Conservation (phyloP, 441 rosid species). For the Adansonia rubrostipa region DNA sequence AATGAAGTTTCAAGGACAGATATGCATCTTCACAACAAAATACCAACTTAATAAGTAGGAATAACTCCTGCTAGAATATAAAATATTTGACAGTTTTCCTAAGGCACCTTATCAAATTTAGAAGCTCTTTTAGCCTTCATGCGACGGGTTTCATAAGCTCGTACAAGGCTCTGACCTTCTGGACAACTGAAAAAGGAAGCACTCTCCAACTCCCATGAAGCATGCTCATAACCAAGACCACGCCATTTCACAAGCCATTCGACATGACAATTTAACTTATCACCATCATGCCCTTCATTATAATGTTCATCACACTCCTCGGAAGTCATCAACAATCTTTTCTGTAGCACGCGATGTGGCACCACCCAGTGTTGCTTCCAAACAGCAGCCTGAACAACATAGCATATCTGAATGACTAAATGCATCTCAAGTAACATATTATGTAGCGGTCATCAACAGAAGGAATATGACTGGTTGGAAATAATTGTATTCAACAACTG, state of each 20-base stretch:
- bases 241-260: slow-evolving; percentile 78
- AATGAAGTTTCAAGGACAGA: neutral
- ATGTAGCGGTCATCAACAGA: neutral
- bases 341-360: slow-evolving; percentile 60
- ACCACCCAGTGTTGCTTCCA: slow-evolving; percentile 56
- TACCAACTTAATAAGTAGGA: neutral
- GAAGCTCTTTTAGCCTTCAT: slow-evolving; percentile 38
- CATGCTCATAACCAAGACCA: slow-evolving; percentile 64
- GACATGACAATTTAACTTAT: slow-evolving; percentile 30
- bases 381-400: slow-evolving; percentile 38
- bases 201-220: slow-evolving; percentile 67
- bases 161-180: slow-evolving; percentile 45
- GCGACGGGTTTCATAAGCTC: slow-evolving; percentile 46
- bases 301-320: slow-evolving; percentile 31
- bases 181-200: slow-evolving; percentile 44
- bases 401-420: slow-evolving; percentile 12
- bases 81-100: neutral
- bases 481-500: slow-evolving; percentile 17
- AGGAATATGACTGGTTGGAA: slow-evolving; percentile 5
- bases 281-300: neutral
- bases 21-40: slow-evolving; percentile 7
- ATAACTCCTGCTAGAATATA: neutral
- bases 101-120: slow-evolving; percentile 41
- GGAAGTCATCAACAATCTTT: slow-evolving; percentile 35
- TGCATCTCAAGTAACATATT: neutral